A percentile compares a stretch with the other conserved stretches of the same genome.
Evolutionary conservation across 1,284 basidiomycete species (phyloP).

Genomic region (Pterulicium gracile): DNA sequence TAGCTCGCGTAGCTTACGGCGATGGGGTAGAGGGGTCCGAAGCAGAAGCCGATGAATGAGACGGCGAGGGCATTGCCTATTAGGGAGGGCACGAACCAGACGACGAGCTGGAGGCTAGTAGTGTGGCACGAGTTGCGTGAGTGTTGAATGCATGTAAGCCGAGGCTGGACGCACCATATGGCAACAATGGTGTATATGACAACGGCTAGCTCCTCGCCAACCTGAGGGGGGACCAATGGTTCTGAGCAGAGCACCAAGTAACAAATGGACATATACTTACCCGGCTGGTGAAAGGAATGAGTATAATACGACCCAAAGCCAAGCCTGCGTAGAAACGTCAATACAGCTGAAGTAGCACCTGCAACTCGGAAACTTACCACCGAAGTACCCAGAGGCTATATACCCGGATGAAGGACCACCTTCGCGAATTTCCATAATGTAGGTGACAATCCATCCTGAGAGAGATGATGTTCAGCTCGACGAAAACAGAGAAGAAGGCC

Average conservation of each 20-base stretch:
- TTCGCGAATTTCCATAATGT: slow-evolving; percentile 17
- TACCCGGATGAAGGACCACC: slow-evolving; percentile 17
- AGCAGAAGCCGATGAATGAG: slow-evolving; percentile 35
- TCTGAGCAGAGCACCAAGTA: neutral
- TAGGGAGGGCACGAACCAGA: slow-evolving; percentile 43
- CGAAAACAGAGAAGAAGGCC: too few relatives aligned
- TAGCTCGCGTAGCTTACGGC: slow-evolving; percentile 48
- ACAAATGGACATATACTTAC: too few relatives aligned
- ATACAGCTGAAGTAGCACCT: slow-evolving; percentile 40
- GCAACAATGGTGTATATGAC: slow-evolving; percentile 40
- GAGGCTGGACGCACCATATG: slow-evolving; percentile 32
- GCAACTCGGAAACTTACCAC: slow-evolving; percentile 10
- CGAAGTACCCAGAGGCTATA: slow-evolving; percentile 19
- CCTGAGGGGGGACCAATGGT: slow-evolving; percentile 18
- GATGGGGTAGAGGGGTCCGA: slow-evolving; percentile 41
- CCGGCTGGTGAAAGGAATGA: neutral
- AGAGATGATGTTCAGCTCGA: neutral
- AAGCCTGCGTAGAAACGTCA: slow-evolving; percentile 22
- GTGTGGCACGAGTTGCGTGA: slow-evolving; percentile 44
- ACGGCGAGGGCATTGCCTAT: slow-evolving; percentile 38
- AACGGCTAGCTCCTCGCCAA: slow-evolving; percentile 43
- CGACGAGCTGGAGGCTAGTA: slow-evolving; percentile 43
- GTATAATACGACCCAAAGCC: neutral
- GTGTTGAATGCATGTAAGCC: slow-evolving; percentile 1
- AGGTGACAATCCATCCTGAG: slow-evolving; percentile 28